phyloP scores from a whole-genome alignment of 1,284 basidiomycete species.

The Tilletia setariae region DNA sequence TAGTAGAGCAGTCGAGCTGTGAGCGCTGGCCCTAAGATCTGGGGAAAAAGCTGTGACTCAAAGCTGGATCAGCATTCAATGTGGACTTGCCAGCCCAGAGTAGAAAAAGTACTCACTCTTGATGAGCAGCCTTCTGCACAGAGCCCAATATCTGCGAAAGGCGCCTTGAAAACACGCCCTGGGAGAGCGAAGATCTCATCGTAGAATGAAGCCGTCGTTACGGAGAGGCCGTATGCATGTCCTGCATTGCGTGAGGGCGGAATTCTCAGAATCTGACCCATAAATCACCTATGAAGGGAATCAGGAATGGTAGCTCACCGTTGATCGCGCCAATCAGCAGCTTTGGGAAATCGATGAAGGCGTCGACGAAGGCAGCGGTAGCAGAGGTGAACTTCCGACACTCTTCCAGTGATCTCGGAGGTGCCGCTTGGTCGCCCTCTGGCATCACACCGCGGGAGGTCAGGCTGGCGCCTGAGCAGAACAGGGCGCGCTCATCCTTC shows the following conservation, averaged over 20 bases:
- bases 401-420: neutral
- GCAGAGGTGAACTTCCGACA: constrained; percentile 16
- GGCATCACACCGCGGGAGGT: neutral
- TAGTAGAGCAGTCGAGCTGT: constrained; percentile 24
- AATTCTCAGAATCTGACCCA: neutral
- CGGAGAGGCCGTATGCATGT: constrained; percentile 5
- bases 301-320: constrained; percentile 11
- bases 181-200: constrained; percentile 21
- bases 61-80: neutral
- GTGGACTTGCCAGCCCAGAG: neutral
- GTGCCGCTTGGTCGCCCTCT: neutral
- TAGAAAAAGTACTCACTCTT: constrained; percentile 1
- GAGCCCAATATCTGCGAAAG: constrained; percentile 26
- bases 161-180: constrained; percentile 26
- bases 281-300: neutral
- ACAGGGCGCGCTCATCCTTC: neutral
- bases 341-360: constrained; percentile 30
- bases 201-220: constrained; percentile 17
- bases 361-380: constrained; percentile 16
- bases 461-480: constrained; percentile 15
- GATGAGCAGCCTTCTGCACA: constrained; percentile 30
- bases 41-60: constrained; percentile 21
- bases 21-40: constrained; percentile 25
- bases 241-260: neutral
- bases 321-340: constrained; percentile 25